Conservation (phyloP, 2,329 filamentous ascomycete genomes). For the Penicillium sp. region DNA sequence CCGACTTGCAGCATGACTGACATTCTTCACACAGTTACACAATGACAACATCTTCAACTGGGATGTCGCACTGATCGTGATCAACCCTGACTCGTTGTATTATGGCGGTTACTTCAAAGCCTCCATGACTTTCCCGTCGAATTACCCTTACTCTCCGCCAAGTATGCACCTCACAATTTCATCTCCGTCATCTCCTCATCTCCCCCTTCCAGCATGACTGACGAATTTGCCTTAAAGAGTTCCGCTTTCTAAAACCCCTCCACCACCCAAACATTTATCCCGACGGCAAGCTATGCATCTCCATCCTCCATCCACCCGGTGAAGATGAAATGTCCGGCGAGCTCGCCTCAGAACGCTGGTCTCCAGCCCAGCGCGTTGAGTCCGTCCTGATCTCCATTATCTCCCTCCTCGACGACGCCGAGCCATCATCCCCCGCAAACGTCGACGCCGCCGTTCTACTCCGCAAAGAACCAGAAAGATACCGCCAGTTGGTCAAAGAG, state of each 20-base stretch:
- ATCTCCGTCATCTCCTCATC: not conserved
- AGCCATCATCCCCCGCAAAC: slow-evolving; percentile 90
- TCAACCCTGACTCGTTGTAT: slow-evolving; percentile 88
- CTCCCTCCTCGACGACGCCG: slow-evolving; percentile 86
- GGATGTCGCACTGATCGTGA: slow-evolving; percentile 82
- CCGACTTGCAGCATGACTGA: slow-evolving; percentile 1
- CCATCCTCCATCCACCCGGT: slow-evolving; percentile 87
- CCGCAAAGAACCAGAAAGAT: slow-evolving; percentile 66
- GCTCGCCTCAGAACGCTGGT: slow-evolving; percentile 85
- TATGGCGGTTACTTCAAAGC: slow-evolving; percentile 91
- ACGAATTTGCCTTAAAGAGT: slow-evolving; percentile 49
- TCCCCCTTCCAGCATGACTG: not conserved
- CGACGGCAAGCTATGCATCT: slow-evolving; percentile 90
- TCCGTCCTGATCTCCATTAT: slow-evolving; percentile 91
- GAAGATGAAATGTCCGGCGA: slow-evolving; percentile 93
- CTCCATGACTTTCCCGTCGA: slow-evolving; percentile 78
- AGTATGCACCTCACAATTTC: slow-evolving; percentile 38
- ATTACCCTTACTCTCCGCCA: slow-evolving; percentile 87
- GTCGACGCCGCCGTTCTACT: slow-evolving; percentile 88
- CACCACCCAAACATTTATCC: slow-evolving; percentile 92
- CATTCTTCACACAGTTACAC: slow-evolving; percentile 54
- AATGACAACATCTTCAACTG: slow-evolving; percentile 83
- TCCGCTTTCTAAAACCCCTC: slow-evolving; percentile 75
- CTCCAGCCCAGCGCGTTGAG: slow-evolving; percentile 87
- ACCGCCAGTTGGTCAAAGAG: slow-evolving; percentile 65